A percentile compares a stretch with the other conserved stretches of the same genome.
Conservation (phyloP, 257 asterid genomes). For the Thymus mandschuricus region DNA sequence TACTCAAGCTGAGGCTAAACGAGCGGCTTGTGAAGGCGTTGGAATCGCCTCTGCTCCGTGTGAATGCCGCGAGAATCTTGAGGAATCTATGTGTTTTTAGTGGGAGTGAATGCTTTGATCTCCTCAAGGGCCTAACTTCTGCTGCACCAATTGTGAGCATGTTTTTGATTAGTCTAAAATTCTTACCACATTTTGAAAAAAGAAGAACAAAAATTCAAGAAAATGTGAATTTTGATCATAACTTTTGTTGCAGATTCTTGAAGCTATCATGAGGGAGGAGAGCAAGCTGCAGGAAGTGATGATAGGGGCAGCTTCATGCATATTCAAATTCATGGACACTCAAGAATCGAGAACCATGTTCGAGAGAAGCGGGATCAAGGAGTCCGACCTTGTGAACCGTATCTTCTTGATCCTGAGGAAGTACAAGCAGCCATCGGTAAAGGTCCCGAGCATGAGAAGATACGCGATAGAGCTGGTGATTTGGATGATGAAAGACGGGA, state of each 20-base stretch:
- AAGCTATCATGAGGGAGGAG: conserved; percentile 74
- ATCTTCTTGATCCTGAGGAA: conserved; percentile 51
- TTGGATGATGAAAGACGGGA: conserved; percentile 85
- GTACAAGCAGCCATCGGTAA: conserved; percentile 59
- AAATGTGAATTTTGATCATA: neutral
- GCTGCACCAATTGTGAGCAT: conserved; percentile 74
- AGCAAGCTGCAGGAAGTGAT: conserved; percentile 80
- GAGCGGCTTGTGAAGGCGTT: conserved; percentile 57
- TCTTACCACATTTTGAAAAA: neutral
- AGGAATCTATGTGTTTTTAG: conserved; percentile 75
- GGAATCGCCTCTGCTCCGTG: conserved; percentile 56
- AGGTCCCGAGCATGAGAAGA: conserved; percentile 84
- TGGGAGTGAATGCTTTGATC: conserved; percentile 55
- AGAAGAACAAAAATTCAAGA: too few species aligned
- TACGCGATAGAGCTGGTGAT: conserved; percentile 71
- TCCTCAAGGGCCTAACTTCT: conserved; percentile 48
- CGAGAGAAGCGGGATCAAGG: conserved; percentile 44
- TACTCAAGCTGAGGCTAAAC: conserved; percentile 51
- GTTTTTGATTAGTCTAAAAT: neutral
- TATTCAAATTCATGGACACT: conserved; percentile 63
- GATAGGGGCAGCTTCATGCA: conserved; percentile 74
- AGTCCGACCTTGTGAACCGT: conserved; percentile 53
- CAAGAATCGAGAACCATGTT: conserved; percentile 57
- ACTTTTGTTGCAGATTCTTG: conserved; percentile 62
- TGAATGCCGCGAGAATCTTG: conserved; percentile 69